Evolutionary conservation across 1,284 basidiomycete species (phyloP).

Genomic region (Fomitopsis pinicola): DNA sequence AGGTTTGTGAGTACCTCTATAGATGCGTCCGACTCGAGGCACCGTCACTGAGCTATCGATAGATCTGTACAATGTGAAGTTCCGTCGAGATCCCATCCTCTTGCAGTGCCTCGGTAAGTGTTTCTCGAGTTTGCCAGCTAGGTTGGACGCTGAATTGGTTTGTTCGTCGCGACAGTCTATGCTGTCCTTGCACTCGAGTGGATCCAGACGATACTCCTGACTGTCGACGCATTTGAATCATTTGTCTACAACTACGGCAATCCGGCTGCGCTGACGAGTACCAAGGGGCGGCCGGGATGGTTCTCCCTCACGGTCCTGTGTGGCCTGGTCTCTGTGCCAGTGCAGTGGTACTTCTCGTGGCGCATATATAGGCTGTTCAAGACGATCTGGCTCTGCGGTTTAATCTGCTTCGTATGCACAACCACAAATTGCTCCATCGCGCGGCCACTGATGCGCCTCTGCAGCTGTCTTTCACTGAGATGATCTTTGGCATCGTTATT

Average conservation of each 20-base stretch:
- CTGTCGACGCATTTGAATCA: background rate
- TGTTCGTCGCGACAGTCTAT: background rate
- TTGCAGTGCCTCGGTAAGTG: background rate
- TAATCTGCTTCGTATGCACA: background rate
- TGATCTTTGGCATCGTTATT: background rate
- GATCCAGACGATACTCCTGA: background rate
- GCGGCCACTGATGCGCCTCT: background rate
- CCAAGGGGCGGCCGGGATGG: background rate
- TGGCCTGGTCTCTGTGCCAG: background rate
- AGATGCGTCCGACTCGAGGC: background rate
- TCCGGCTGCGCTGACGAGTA: background rate
- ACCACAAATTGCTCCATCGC: too few relatives aligned
- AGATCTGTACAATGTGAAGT: background rate
- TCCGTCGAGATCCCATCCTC: background rate
- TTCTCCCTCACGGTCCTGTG: background rate
- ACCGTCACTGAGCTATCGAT: background rate
- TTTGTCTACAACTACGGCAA: slow-evolving; percentile 3
- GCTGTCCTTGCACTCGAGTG: background rate
- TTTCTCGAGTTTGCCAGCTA: too few relatives aligned
- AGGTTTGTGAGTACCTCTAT: background rate
- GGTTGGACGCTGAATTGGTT: too few relatives aligned
- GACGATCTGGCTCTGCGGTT: background rate
- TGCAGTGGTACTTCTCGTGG: slow-evolving; percentile 1
- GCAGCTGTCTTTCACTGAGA: background rate
- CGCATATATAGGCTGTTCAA: background rate